Percentiles rank a stretch among this genome's conserved stretches.
phyloP scores from a whole-genome alignment of 768 basidiomycete genomes.

The Kwoniella bestiolae region DNA sequence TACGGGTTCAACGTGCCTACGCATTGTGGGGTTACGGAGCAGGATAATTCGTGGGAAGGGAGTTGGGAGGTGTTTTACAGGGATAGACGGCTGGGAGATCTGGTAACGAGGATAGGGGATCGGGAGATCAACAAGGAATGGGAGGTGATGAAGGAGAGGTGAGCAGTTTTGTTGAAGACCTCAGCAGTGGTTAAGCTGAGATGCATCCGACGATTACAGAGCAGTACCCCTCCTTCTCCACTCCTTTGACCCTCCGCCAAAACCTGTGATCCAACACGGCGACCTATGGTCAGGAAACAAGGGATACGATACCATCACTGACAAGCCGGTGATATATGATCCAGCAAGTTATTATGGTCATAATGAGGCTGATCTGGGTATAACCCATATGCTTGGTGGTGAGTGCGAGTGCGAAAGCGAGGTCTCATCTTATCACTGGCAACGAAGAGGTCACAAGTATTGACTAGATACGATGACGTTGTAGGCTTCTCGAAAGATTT shows the following conservation, averaged over 20 bases:
- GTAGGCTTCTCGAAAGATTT: constrained; percentile 53
- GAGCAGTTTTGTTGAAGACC: constrained; percentile 12
- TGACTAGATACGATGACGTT: too few species aligned
- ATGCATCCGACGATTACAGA: too few species aligned
- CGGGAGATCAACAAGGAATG: constrained; percentile 32
- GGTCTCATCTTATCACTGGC: too few species aligned
- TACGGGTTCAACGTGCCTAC: constrained; percentile 50
- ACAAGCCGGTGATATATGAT: constrained; percentile 50
- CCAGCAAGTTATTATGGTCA: constrained; percentile 51
- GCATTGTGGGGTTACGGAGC: constrained; percentile 53
- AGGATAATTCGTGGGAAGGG: constrained; percentile 52
- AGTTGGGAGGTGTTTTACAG: constrained; percentile 50
- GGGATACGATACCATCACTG: constrained; percentile 36
- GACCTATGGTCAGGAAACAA: constrained; percentile 58
- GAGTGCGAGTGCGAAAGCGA: too few species aligned
- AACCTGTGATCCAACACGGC: constrained; percentile 55
- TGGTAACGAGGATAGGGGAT: constrained; percentile 45
- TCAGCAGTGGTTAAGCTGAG: too few species aligned
- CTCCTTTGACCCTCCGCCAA: constrained; percentile 32
- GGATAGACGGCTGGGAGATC: constrained; percentile 47
- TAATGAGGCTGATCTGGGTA: constrained; percentile 54
- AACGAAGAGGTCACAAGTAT: too few species aligned
- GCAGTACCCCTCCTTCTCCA: constrained; percentile 42
- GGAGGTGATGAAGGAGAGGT: constrained; percentile 43
- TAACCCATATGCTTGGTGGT: constrained; percentile 57